Conservation (phyloP, 2,329 filamentous ascomycete species). For the Colletotrichum higginsianum region DNA sequence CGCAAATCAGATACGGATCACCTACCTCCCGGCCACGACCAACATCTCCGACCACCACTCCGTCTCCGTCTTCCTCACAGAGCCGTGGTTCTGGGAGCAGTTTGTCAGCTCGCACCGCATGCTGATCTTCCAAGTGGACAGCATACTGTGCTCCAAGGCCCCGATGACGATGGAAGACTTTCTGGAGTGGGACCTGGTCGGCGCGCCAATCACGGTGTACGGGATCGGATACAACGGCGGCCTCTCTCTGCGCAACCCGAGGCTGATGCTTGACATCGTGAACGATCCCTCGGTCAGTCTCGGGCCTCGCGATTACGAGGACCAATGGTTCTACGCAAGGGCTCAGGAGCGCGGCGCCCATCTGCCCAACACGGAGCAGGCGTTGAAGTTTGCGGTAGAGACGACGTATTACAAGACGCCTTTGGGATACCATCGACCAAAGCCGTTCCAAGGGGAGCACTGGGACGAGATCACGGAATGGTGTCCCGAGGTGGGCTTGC, state of each 20-base stretch:
- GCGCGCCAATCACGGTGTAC: slow-evolving; percentile 48
- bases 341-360: slow-evolving; percentile 42
- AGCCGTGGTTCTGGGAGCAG: slow-evolving; percentile 57
- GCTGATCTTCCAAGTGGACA: slow-evolving; percentile 58
- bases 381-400: slow-evolving; percentile 47
- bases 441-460: slow-evolving; percentile 45
- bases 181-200: slow-evolving; percentile 53
- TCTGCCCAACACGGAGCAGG: slow-evolving; percentile 45
- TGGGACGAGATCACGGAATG: slow-evolving; percentile 48
- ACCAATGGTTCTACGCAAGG: slow-evolving; percentile 49
- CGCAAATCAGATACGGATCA: slow-evolving; percentile 53
- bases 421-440: slow-evolving; percentile 48
- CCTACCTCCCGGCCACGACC: slow-evolving; percentile 53
- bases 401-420: slow-evolving; percentile 46
- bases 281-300: slow-evolving; percentile 14
- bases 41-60: slow-evolving; percentile 53
- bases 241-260: slow-evolving; percentile 51
- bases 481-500: slow-evolving; percentile 48
- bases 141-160: slow-evolving; percentile 54
- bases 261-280: slow-evolving; percentile 46
- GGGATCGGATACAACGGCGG: slow-evolving; percentile 52
- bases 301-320: slow-evolving; percentile 43
- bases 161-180: slow-evolving; percentile 52
- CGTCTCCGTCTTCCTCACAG: slow-evolving; percentile 44
- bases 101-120: slow-evolving; percentile 52